Percentiles rank a stretch among this genome's conserved stretches.
Conservation (phyloP, 179 eudicot genomes). For the Carnegiea gigantea region DNA sequence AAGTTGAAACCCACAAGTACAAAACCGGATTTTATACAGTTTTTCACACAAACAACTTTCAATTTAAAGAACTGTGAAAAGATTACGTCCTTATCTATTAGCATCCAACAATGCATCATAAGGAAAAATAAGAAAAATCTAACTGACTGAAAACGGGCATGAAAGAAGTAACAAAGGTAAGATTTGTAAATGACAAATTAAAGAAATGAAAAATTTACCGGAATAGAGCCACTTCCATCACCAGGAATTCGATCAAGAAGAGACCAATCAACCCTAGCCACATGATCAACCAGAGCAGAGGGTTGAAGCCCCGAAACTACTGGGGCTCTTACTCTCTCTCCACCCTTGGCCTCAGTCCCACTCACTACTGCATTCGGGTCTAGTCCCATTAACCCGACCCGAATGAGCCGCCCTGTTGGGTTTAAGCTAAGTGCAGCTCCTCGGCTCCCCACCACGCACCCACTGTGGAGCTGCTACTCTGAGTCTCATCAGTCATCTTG, state of each 20-base stretch:
- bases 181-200: background rate
- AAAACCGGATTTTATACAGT: too few relatives aligned
- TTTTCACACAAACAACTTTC: too few relatives aligned
- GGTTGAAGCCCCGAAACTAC: constrained; percentile 79
- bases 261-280: constrained; percentile 72
- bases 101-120: background rate
- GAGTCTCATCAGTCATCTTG: background rate
- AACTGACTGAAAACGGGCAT: too few relatives aligned
- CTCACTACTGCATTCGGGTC: background rate
- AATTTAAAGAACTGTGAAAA: background rate
- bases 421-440: too few relatives aligned
- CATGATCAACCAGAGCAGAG: constrained; percentile 82
- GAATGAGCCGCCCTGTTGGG: background rate
- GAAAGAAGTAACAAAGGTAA: too few relatives aligned
- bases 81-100: background rate
- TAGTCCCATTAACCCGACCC: constrained; percentile 9
- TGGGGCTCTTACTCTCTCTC: constrained; percentile 7
- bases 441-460: background rate
- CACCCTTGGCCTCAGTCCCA: background rate
- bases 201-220: background rate
- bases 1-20: too few relatives aligned
- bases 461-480: background rate
- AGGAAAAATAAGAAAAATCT: background rate
- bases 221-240: constrained; percentile 57
- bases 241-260: constrained; percentile 63